These are phyloP conservation scores for Lipomyces spencermartinsiae DNA, from an alignment of 805 yeast species.

Conservation along the genomic window DNA sequence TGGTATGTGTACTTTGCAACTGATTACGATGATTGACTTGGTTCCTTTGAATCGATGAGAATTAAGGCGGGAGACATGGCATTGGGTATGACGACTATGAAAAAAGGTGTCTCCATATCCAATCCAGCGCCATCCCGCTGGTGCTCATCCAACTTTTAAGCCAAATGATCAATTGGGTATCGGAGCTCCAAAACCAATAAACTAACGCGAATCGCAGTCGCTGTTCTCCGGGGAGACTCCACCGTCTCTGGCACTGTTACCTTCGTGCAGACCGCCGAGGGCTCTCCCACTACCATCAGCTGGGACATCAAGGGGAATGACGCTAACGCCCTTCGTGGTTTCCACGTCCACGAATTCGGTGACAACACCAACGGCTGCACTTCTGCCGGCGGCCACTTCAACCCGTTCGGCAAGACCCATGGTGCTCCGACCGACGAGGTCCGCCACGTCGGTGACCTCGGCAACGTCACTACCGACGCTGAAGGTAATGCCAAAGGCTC, in stretches of 20 bases:
- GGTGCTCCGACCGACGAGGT: conserved; percentile 84
- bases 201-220: conserved; percentile 58
- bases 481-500: conserved; percentile 91
- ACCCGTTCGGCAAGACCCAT: conserved; percentile 86
- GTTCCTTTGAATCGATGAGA: not conserved
- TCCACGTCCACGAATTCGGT: conserved; percentile 98
- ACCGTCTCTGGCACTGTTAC: conserved; percentile 84
- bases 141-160: not conserved
- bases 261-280: conserved; percentile 82
- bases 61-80: not conserved
- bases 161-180: conserved; percentile 6
- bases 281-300: conserved; percentile 80
- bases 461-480: conserved; percentile 89
- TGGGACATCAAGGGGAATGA: conserved; percentile 92
- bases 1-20: conserved; percentile 54
- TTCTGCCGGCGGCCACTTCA: conserved; percentile 97
- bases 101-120: too few species aligned
- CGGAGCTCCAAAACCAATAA: not conserved
- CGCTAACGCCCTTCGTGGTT: conserved; percentile 88
- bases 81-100: too few species aligned
- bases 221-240: conserved; percentile 95
- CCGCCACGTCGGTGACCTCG: conserved; percentile 96
- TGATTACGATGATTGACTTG: not conserved
- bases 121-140: not conserved
- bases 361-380: conserved; percentile 99